Evolutionary conservation across 441 rosid genomes (phyloP).

Genomic region (Euphorbia neoarborescens): DNA sequence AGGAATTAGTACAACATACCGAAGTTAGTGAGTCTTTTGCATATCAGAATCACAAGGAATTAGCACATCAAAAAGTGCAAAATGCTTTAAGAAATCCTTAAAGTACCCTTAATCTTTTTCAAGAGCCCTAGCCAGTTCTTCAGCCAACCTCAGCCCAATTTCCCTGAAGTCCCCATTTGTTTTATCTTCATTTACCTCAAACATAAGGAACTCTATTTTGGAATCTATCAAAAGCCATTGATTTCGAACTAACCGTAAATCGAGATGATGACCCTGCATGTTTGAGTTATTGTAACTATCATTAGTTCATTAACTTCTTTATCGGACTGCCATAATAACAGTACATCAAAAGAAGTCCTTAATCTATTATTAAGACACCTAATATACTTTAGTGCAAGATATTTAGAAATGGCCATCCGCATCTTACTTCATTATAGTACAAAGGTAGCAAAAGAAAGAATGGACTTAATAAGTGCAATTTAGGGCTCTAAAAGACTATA

Average conservation of each 20-base stretch:
- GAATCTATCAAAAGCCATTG: constrained; percentile 97
- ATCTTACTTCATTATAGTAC: not conserved
- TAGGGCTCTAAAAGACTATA: not conserved
- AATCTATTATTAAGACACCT: not conserved
- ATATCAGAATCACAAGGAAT: not conserved
- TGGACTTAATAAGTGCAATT: not conserved
- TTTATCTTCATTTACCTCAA: constrained; percentile 75
- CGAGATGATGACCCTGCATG: constrained; percentile 82
- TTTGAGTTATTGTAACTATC: constrained; percentile 1
- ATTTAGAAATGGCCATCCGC: not conserved
- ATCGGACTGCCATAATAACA: not conserved
- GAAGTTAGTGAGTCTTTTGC: not conserved
- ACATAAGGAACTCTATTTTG: constrained; percentile 79
- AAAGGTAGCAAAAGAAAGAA: not conserved
- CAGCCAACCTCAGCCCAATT: constrained; percentile 83
- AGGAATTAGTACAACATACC: not conserved
- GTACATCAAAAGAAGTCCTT: constrained; percentile 1
- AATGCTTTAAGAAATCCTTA: constrained; percentile 40
- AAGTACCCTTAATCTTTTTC: constrained; percentile 77
- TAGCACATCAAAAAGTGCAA: not conserved
- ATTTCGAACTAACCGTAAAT: constrained; percentile 77
- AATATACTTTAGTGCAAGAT: not conserved
- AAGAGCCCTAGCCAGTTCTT: constrained; percentile 80
- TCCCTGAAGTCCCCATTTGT: constrained; percentile 84
- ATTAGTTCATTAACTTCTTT: not conserved